These are phyloP conservation scores for Sphaerulina vaccinii DNA, from an alignment of 2,329 filamentous ascomycete genomes.

Conservation along the genomic window DNA sequence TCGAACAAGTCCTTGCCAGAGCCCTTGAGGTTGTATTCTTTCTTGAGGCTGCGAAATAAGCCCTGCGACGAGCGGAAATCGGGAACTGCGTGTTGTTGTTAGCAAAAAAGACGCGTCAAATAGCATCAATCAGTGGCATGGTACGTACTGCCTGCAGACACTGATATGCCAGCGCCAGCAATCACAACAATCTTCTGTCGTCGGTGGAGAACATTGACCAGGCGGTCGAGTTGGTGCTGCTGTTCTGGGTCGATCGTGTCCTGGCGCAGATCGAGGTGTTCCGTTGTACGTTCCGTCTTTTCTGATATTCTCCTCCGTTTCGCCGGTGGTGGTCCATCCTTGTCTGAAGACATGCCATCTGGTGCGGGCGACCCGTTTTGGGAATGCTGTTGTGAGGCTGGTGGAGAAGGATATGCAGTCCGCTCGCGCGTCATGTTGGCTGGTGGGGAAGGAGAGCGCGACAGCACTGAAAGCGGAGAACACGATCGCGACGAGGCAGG, in stretches of 20 bases:
- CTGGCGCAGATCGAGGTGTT: slow-evolving; percentile 69
- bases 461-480: slow-evolving; percentile 24
- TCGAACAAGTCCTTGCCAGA: slow-evolving; percentile 97
- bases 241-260: slow-evolving; percentile 57
- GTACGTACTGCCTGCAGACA: slow-evolving; percentile 81
- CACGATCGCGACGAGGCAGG: slow-evolving; percentile 26
- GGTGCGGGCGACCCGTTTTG: slow-evolving; percentile 48
- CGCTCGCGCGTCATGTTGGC: slow-evolving; percentile 21
- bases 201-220: slow-evolving; percentile 74
- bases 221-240: slow-evolving; percentile 62
- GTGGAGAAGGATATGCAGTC: slow-evolving; percentile 40
- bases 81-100: slow-evolving; percentile 60
- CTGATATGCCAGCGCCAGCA: slow-evolving; percentile 93
- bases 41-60: slow-evolving; percentile 80
- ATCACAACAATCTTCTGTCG: slow-evolving; percentile 97
- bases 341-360: slow-evolving; percentile 47
- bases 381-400: slow-evolving; percentile 48
- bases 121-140: slow-evolving; percentile 21
- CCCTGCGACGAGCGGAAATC: slow-evolving; percentile 93
- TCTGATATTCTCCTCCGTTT: slow-evolving; percentile 71
- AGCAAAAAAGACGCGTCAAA: slow-evolving; percentile 19
- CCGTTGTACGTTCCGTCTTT: slow-evolving; percentile 66
- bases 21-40: slow-evolving; percentile 84
- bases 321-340: slow-evolving; percentile 65
- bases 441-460: slow-evolving; percentile 22